Percentiles rank a stretch among this genome's conserved stretches.
Conservation (phyloP, 2,329 filamentous ascomycete species). For the Aspergillus sp. region DNA sequence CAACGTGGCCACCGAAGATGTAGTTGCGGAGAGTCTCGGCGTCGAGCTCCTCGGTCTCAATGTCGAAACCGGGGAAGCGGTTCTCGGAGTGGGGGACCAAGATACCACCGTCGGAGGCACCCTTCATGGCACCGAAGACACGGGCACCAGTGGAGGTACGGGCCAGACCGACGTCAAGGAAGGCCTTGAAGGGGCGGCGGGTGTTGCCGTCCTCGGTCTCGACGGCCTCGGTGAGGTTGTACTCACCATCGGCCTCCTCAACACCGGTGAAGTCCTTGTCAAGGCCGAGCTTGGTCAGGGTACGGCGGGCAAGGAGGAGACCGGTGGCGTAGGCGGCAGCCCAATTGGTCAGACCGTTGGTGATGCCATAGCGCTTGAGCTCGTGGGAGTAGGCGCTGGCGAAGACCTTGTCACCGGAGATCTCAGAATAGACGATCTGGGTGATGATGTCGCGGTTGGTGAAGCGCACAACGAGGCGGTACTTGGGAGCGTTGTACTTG, state of each 20-base stretch:
- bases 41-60: slow-evolving; percentile 97
- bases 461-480: slow-evolving; percentile 98
- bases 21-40: slow-evolving; percentile 97
- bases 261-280: slow-evolving; percentile 93
- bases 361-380: slow-evolving; percentile 94
- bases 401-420: slow-evolving; percentile 97
- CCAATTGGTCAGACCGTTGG: slow-evolving; percentile 99
- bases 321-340: slow-evolving; percentile 94
- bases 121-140: slow-evolving; percentile 99
- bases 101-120: slow-evolving; percentile 96
- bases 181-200: slow-evolving; percentile 98
- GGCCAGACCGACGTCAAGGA: slow-evolving; percentile 95
- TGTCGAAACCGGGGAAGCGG: slow-evolving; percentile 98
- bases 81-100: slow-evolving; percentile 98
- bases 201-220: slow-evolving; percentile 75
- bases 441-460: slow-evolving; percentile 99
- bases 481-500: slow-evolving; percentile 99
- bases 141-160: slow-evolving; percentile 98
- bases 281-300: slow-evolving; percentile 93
- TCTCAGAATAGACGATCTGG: slow-evolving; percentile 96
- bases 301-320: slow-evolving; percentile 93
- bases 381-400: slow-evolving; percentile 91
- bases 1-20: slow-evolving; percentile 97
- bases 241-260: slow-evolving; percentile 96
- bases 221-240: slow-evolving; percentile 87